Base-by-base conservation (phyloP, 345 rosid genomes). In the Acer yangbiense region DNA sequence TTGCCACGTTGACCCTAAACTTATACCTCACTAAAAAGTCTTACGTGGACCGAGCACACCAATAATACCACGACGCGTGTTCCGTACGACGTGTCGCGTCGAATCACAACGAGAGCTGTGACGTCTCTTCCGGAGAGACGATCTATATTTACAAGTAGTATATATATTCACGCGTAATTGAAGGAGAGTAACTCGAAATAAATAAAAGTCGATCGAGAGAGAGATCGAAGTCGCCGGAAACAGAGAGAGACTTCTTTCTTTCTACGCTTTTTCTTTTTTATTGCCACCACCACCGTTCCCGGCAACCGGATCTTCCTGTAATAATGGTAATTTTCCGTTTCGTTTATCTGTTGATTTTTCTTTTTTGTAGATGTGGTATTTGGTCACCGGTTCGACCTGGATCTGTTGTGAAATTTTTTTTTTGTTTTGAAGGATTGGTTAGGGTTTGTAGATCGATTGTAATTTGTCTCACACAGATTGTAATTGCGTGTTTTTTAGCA, bases 241-340 rank as follows among this genome's bases (percentile, higher is more conserved):
- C 21, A 72, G 46, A 52, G 55, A 50, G 12, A 68, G 8, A 43
- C 9, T 43, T 43, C 46, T 41, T 18, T 77, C 65, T 68, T 78
- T 46, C 52, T n/a, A 7, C 74, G 67, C 61, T 68, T 69, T 74
- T 27, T 46, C 13, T 46, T 46, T 9, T 46, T 23, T 57, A 41
- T 43, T 44, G 52, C 65, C 76, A 63, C 67, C 65, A 63, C 67
- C 65, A 46, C 12, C 77, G 69, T 77, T 80, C 12, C 79, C 80
- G 72, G 82, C 75, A 1, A 14, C 71, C 82, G 25, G 68, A 69
- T 83, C 77, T 69, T 76, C 61, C 81, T 18, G 43, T 48, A 69
- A 79, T 63, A 78, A 86, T 88, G 90, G 89, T 88, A 84, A 69
- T 35, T 61, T 32, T 7, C n/a, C 9, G 25, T n/a, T 2, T 1